Conservation (phyloP, 208 protist species). For the Acanthamoeba triangularis region DNA sequence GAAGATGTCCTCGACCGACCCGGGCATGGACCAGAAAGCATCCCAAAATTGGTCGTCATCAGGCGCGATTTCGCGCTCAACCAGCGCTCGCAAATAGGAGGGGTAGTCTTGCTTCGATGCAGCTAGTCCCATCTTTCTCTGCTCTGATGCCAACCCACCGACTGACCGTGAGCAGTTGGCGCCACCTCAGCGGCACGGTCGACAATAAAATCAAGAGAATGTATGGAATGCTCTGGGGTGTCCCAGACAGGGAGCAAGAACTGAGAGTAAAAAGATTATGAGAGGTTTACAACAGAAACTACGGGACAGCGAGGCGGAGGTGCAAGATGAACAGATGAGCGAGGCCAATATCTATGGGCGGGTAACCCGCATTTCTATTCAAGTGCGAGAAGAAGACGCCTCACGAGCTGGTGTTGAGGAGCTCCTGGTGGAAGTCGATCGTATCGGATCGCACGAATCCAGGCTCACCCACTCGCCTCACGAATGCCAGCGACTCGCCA, state of each 20-base stretch:
- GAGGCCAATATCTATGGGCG: too few species aligned
- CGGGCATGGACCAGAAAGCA: background rate
- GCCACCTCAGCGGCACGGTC: too few species aligned
- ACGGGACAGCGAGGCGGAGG: too few species aligned
- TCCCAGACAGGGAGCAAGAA: too few species aligned
- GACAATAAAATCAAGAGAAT: too few species aligned
- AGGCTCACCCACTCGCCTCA: background rate
- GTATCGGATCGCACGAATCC: background rate
- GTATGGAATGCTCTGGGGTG: too few species aligned
- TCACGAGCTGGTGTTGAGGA: background rate
- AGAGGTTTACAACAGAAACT: too few species aligned
- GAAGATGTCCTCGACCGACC: background rate
- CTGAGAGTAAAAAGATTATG: too few species aligned
- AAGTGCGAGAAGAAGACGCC: too few species aligned
- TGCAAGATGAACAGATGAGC: too few species aligned
- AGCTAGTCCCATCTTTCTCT: background rate
- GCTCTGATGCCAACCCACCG: background rate
- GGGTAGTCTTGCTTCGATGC: background rate
- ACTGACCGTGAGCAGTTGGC: too few species aligned
- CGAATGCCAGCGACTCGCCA: background rate
- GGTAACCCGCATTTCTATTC: too few species aligned
- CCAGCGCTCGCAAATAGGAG: background rate
- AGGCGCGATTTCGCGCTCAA: background rate
- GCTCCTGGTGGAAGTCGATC: background rate
- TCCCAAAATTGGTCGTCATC: conserved; percentile 11